phyloP scores from a whole-genome alignment of 2,329 filamentous ascomycete species.

The Xylaria polymorpha region DNA sequence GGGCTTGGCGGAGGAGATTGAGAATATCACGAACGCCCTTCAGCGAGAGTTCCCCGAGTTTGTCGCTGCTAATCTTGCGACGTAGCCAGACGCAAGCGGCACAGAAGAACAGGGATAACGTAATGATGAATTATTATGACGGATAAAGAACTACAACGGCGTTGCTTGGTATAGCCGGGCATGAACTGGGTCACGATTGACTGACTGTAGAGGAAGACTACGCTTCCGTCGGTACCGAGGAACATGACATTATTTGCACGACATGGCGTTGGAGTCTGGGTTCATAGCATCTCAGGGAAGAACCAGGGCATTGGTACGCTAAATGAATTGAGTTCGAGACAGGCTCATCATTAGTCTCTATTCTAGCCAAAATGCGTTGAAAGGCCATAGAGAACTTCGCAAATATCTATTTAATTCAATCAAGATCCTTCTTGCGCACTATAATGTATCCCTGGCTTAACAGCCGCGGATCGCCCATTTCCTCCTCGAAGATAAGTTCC shows the following conservation, averaged over 20 bases:
- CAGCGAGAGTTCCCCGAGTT: conserved; percentile 82
- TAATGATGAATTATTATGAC: conserved; percentile 21
- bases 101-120: neutral
- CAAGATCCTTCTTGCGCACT: conserved; percentile 63
- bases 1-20: conserved; percentile 87
- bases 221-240: conserved; percentile 5
- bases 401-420: conserved; percentile 51
- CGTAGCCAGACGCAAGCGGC: conserved; percentile 33
- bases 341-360: neutral
- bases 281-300: conserved; percentile 27
- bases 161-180: conserved; percentile 11
- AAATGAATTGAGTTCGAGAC: neutral
- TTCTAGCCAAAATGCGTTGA: neutral
- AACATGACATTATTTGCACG: conserved; percentile 21
- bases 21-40: conserved; percentile 83
- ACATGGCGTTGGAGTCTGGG: conserved; percentile 29
- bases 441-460: conserved; percentile 66
- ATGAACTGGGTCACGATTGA: conserved; percentile 7
- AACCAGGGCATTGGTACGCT: conserved; percentile 5
- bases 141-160: conserved; percentile 16
- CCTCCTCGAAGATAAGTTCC: conserved; percentile 61
- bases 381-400: conserved; percentile 19
- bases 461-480: conserved; percentile 58
- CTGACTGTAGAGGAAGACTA: neutral
- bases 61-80: conserved; percentile 64